Evolutionary conservation across 2,329 filamentous ascomycete genomes (phyloP).

Genomic region (Chaetomium sp.): DNA sequence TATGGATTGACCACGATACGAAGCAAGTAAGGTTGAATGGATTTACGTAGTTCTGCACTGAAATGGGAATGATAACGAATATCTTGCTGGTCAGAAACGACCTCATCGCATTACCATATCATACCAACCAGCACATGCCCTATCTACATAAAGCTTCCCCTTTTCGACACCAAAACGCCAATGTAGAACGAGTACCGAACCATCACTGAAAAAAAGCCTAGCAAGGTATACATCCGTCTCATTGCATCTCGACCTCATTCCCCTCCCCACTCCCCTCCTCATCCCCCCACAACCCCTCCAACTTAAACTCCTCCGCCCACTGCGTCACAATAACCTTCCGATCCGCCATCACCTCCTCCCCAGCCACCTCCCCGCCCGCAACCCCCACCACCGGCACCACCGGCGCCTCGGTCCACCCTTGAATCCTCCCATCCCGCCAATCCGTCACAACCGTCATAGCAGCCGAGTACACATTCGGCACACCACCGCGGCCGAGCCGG

Average conservation of each 20-base stretch:
- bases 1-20: no score
- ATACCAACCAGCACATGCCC: not conserved
- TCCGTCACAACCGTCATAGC: conserved; percentile 94
- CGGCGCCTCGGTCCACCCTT: conserved; percentile 82
- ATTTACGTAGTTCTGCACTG: no score
- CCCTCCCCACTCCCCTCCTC: conserved; percentile 30
- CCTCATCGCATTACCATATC: not conserved
- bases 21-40: no score
- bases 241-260: conserved; percentile 46
- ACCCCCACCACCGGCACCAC: conserved; percentile 48
- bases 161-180: conserved; percentile 17
- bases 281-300: conserved; percentile 87
- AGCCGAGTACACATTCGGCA: conserved; percentile 81
- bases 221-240: conserved; percentile 28
- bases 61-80: no score
- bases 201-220: not conserved
- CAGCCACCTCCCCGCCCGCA: conserved; percentile 31
- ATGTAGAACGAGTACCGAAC: not conserved
- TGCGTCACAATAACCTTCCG: conserved; percentile 86
- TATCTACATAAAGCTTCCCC: not conserved
- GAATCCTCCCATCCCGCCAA: conserved; percentile 91
- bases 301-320: conserved; percentile 91
- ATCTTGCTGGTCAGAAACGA: no score
- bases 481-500: conserved; percentile 76
- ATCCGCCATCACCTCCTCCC: conserved; percentile 48